Conservation (phyloP, 2,329 filamentous ascomycete genomes). For the Mycosphaerella arachidis region DNA sequence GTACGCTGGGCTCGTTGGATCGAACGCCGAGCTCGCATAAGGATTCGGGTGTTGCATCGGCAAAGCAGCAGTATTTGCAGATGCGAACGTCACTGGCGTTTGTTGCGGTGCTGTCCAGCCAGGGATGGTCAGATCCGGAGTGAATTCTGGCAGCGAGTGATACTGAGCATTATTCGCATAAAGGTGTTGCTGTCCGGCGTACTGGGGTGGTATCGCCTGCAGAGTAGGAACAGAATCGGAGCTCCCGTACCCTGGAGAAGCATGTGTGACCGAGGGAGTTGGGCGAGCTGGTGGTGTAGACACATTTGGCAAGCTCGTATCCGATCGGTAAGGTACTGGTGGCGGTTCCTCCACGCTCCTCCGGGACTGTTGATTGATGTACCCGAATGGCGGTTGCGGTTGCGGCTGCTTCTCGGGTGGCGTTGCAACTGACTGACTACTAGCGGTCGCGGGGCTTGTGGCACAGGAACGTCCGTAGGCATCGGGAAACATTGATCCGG, state of each 20-base stretch:
- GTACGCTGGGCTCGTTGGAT: conserved; percentile 24
- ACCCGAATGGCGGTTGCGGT: conserved; percentile 26
- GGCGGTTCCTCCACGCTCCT: conserved; percentile 31
- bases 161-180: conserved; percentile 20
- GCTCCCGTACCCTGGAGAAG: conserved; percentile 8
- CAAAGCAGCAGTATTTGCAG: conserved; percentile 8
- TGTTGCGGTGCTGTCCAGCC: conserved; percentile 21
- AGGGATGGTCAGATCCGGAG: conserved; percentile 25
- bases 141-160: conserved; percentile 31
- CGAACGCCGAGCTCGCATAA: conserved; percentile 23
- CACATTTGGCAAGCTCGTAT: conserved; percentile 10
- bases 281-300: conserved; percentile 16
- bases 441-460: conserved; percentile 40
- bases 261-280: conserved; percentile 4
- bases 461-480: conserved; percentile 41
- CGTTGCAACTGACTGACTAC: conserved; percentile 31
- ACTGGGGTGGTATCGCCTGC: conserved; percentile 12
- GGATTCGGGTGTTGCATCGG: conserved; percentile 16
- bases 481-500: conserved; percentile 38
- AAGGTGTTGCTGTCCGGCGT: conserved; percentile 14
- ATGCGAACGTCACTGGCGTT: conserved; percentile 13
- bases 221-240: conserved; percentile 19
- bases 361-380: conserved; percentile 28
- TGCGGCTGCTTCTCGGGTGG: conserved; percentile 26
- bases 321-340: conserved; percentile 29